phyloP scores from a whole-genome alignment of 352 stramenopile genomes.

The Blastocystis sp. region DNA sequence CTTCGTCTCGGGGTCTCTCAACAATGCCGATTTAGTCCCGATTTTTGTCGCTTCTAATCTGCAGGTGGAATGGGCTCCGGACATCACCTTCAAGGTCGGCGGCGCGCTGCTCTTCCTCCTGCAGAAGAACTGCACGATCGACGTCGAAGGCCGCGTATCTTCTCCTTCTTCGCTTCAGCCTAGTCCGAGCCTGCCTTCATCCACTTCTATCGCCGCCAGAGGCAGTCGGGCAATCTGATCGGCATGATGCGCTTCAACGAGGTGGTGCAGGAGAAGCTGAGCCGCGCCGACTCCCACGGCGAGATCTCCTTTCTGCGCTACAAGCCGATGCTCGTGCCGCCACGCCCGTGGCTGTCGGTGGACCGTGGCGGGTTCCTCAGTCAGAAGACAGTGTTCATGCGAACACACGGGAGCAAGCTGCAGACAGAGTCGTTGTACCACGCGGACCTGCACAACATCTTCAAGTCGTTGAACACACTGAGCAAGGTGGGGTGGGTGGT shows the following conservation, averaged over 20 bases:
- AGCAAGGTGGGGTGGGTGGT: constrained; percentile 87
- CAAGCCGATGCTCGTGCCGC: constrained; percentile 91
- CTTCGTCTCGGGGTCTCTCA: constrained; percentile 23
- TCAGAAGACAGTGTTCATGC: constrained; percentile 87
- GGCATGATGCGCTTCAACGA: constrained; percentile 68
- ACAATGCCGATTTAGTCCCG: constrained; percentile 6
- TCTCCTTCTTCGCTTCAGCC: constrained; percentile 70
- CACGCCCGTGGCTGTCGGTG: constrained; percentile 82
- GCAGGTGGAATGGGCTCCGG: constrained; percentile 52
- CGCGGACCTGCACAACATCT: constrained; percentile 57
- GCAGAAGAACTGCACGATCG: constrained; percentile 77
- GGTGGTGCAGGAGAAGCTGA: constrained; percentile 72
- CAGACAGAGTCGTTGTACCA: constrained; percentile 71
- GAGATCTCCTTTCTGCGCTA: constrained; percentile 81
- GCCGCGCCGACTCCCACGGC: constrained; percentile 76
- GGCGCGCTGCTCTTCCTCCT: constrained; percentile 79
- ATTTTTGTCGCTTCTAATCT: not conserved
- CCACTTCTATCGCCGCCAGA: constrained; percentile 69
- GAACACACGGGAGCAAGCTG: constrained; percentile 76
- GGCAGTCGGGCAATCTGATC: constrained; percentile 37
- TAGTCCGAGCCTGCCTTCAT: constrained; percentile 74
- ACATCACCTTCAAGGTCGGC: constrained; percentile 71
- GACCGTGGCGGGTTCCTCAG: constrained; percentile 87
- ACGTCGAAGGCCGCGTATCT: constrained; percentile 69
- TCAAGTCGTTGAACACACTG: constrained; percentile 56